Percentiles rank a stretch among this genome's conserved stretches.
Evolutionary conservation across 306 rosid genomes (phyloP).

Genomic region (Senna tora): DNA sequence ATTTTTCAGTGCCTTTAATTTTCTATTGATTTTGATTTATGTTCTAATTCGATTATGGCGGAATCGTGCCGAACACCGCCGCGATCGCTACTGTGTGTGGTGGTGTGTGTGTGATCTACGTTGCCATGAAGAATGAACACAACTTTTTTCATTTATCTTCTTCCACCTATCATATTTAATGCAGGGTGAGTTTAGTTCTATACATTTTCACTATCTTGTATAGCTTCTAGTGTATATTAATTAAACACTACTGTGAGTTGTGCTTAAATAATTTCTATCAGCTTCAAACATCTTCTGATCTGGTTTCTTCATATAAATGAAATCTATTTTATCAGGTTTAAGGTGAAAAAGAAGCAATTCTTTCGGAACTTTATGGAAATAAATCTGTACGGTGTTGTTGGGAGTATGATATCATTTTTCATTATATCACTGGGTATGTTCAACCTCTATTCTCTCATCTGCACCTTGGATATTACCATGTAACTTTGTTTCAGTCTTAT

Average conservation of each 20-base stretch:
- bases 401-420: conserved; percentile 59
- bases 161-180: conserved; percentile 76
- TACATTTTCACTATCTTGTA: not conserved
- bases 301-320: too few relatives aligned
- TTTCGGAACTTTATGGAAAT: conserved; percentile 64
- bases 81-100: too few relatives aligned
- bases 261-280: not conserved
- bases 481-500: too few relatives aligned
- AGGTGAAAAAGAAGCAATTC: conserved; percentile 77
- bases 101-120: too few relatives aligned
- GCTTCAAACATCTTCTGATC: too few relatives aligned
- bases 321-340: conserved; percentile 56
- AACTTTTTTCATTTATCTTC: conserved; percentile 69
- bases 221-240: too few relatives aligned
- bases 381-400: conserved; percentile 61
- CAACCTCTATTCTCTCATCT: not conserved
- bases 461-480: conserved; percentile 1
- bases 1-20: too few relatives aligned
- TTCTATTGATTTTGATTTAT: too few relatives aligned
- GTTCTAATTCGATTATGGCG: too few relatives aligned
- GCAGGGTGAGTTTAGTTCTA: conserved; percentile 62
- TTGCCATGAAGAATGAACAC: too few relatives aligned
- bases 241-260: too few relatives aligned
- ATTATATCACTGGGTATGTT: conserved; percentile 61
- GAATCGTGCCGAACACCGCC: too few relatives aligned